phyloP scores from a whole-genome alignment of 148 eudicot genomes.

The Heliosperma pusillum region DNA sequence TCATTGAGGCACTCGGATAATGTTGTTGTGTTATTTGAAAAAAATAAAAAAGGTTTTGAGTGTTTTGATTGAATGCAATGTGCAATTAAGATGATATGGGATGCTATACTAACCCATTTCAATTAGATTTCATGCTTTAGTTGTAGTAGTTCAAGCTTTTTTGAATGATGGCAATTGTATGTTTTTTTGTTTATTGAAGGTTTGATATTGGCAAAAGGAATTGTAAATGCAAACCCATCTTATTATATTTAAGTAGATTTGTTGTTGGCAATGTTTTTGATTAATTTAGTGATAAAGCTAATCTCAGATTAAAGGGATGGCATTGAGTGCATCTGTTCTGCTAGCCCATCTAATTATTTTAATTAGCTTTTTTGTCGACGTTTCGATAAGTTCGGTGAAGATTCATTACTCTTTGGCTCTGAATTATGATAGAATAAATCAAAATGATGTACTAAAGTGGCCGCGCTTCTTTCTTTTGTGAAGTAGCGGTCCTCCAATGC shows the following conservation, averaged over 20 bases:
- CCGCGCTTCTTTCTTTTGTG: too few relatives aligned
- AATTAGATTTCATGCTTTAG: not conserved
- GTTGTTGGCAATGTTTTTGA: not conserved
- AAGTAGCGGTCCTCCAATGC: too few relatives aligned
- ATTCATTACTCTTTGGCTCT: too few relatives aligned
- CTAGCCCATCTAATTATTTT: not conserved
- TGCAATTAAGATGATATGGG: not conserved
- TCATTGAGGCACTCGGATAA: too few relatives aligned
- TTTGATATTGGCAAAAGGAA: conserved; percentile 24
- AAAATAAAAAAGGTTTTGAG: not conserved
- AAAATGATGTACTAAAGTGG: too few relatives aligned
- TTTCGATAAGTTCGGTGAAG: too few relatives aligned
- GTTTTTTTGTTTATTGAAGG: conserved; percentile 50
- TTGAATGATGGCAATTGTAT: not conserved
- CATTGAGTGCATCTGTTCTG: conserved; percentile 32
- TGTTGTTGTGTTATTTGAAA: not conserved
- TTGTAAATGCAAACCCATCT: not conserved
- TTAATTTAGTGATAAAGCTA: not conserved
- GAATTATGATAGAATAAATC: too few relatives aligned
- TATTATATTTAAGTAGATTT: not conserved
- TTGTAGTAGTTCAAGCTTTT: not conserved
- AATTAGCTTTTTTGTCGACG: not conserved
- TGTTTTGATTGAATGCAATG: not conserved
- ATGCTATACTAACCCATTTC: not conserved
- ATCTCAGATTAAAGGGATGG: conserved; percentile 66